Evolutionary conservation across 345 rosid genomes (phyloP).

Genomic region (Acer campestre): DNA sequence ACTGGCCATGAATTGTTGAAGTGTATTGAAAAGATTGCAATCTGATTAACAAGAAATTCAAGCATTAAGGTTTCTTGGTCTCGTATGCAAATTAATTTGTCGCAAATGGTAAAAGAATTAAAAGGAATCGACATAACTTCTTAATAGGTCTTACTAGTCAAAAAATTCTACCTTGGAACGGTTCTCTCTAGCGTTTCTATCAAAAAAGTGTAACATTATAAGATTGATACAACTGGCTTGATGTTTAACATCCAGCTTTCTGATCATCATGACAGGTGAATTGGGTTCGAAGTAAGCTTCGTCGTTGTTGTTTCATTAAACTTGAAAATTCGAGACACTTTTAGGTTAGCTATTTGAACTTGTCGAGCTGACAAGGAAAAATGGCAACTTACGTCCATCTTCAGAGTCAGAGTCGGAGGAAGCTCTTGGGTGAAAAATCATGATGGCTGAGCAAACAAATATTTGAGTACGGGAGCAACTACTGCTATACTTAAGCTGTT

Average conservation of each 20-base stretch:
- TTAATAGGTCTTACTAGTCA: neutral
- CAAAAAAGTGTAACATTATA: neutral
- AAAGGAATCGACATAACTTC: neutral
- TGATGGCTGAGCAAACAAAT: conserved; percentile 55
- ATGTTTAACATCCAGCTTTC: neutral
- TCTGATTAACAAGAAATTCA: neutral
- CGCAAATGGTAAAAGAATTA: neutral
- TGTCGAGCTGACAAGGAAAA: neutral
- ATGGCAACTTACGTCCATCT: neutral
- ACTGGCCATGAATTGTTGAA: neutral
- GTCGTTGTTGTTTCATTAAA: neutral
- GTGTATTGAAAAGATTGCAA: neutral
- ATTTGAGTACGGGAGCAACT: conserved; percentile 75
- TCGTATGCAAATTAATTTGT: too few species aligned
- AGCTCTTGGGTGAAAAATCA: conserved; percentile 30
- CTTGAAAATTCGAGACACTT: neutral
- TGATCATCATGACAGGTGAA: neutral
- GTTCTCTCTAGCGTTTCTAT: neutral
- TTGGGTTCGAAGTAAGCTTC: neutral
- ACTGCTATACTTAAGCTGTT: conserved; percentile 92
- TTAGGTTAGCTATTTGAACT: neutral
- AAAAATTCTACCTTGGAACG: neutral
- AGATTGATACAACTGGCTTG: neutral
- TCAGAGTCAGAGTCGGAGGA: too few species aligned
- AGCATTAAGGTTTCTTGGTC: neutral